Conservation (phyloP, 768 basidiomycete species). For the Suillus subalutaceus region DNA sequence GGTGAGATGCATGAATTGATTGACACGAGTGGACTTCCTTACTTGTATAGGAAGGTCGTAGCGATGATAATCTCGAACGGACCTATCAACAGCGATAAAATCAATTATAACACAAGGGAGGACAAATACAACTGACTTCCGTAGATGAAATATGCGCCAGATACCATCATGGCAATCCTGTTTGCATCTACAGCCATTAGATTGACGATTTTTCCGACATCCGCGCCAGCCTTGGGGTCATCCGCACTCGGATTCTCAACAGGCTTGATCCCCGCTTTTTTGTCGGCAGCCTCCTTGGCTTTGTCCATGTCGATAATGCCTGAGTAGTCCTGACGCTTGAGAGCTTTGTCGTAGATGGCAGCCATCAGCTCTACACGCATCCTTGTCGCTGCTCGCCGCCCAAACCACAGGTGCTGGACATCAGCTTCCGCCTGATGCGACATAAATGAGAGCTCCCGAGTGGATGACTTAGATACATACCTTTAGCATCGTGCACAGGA, state of each 20-base stretch:
- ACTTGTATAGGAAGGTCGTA: slow-evolving; percentile 77
- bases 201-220: slow-evolving; percentile 89
- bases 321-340: slow-evolving; percentile 82
- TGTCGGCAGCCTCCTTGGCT: slow-evolving; percentile 26
- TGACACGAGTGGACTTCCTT: slow-evolving; percentile 9
- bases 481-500: slow-evolving; percentile 50
- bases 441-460: slow-evolving; percentile 1
- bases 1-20: not conserved
- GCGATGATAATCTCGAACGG: slow-evolving; percentile 82
- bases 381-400: slow-evolving; percentile 73
- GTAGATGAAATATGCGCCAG: slow-evolving; percentile 67
- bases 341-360: slow-evolving; percentile 84
- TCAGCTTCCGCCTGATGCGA: slow-evolving; percentile 58
- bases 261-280: slow-evolving; percentile 19
- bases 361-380: slow-evolving; percentile 83
- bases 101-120: not conserved
- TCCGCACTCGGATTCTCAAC: slow-evolving; percentile 34
- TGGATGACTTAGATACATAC: slow-evolving; percentile 11
- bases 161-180: slow-evolving; percentile 54
- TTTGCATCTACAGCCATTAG: slow-evolving; percentile 84
- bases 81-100: slow-evolving; percentile 36
- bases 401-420: slow-evolving; percentile 78
- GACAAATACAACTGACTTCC: slow-evolving; percentile 45
- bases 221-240: slow-evolving; percentile 75
- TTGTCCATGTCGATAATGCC: slow-evolving; percentile 65